Evolutionary conservation across 495 filamentous ascomycete species (phyloP).

Genomic region (Chlorociboria aeruginascens): DNA sequence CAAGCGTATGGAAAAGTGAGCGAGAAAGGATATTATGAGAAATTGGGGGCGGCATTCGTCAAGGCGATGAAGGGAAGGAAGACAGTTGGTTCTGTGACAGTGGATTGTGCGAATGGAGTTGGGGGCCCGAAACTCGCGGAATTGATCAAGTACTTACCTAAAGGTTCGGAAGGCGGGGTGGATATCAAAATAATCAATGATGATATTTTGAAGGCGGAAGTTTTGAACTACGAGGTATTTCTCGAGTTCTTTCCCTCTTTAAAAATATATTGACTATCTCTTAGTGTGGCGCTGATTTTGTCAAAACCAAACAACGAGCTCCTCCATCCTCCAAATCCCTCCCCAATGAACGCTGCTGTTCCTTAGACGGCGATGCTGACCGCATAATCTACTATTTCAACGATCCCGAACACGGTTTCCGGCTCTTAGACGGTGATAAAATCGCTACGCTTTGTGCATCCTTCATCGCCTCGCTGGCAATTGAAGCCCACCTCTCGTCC

Average conservation of each 20-base stretch:
- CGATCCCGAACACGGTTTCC: constrained; percentile 70
- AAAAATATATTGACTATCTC: constrained; percentile 11
- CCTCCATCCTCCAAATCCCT: constrained; percentile 71
- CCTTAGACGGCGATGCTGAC: constrained; percentile 90
- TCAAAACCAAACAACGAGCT: constrained; percentile 90
- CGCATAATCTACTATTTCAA: constrained; percentile 91
- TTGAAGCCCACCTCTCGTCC: constrained; percentile 62
- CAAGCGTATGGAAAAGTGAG: constrained; percentile 78
- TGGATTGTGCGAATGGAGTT: constrained; percentile 95
- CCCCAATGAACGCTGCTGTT: constrained; percentile 71
- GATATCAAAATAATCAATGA: constrained; percentile 87
- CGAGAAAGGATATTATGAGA: constrained; percentile 90
- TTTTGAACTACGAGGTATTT: constrained; percentile 74
- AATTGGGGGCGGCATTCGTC: constrained; percentile 70
- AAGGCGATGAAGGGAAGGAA: constrained; percentile 65
- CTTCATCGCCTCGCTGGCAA: constrained; percentile 84
- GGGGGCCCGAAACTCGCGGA: constrained; percentile 85
- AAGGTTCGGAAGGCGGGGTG: constrained; percentile 46
- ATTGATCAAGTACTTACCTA: constrained; percentile 71
- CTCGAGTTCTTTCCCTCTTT: background rate
- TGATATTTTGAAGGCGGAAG: constrained; percentile 76
- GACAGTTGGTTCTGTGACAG: constrained; percentile 56
- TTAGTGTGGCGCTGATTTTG: constrained; percentile 90
- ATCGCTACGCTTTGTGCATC: constrained; percentile 90
- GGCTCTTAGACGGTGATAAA: constrained; percentile 88